Percentiles rank a stretch among this genome's conserved stretches.
Conservation (phyloP, 2,329 filamentous ascomycete genomes). For the Claviceps maximensis region DNA sequence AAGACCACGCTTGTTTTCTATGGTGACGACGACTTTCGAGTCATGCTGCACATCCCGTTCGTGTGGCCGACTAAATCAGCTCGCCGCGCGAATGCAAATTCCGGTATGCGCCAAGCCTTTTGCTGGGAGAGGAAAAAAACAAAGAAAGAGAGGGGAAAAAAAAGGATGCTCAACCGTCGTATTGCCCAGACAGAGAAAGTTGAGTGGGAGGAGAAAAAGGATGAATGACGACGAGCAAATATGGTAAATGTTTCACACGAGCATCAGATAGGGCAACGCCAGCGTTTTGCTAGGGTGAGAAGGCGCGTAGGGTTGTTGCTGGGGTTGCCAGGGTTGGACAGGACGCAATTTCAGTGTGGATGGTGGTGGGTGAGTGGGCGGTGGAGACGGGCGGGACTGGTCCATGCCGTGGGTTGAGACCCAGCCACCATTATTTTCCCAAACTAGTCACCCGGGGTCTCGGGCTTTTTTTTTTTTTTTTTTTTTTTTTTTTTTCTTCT, state of each 20-base stretch:
- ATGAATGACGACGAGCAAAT: not conserved
- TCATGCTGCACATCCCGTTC: not conserved
- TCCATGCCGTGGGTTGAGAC: conserved; percentile 5
- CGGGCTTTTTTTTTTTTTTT: no score
- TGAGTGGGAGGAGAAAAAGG: not conserved
- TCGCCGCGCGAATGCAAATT: not conserved
- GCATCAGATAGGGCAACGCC: not conserved
- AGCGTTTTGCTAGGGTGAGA: conserved; percentile 10
- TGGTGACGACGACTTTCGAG: not conserved
- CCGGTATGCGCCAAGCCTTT: no score
- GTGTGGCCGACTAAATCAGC: not conserved
- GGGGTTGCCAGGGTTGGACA: conserved; percentile 11
- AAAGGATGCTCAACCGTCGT: not conserved
- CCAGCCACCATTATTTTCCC: conserved; percentile 8
- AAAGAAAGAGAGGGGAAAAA: not conserved
- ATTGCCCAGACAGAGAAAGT: not conserved
- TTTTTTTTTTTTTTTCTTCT: no score
- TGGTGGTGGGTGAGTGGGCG: no score
- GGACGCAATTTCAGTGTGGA: conserved; percentile 13
- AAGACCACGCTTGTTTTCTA: not conserved
- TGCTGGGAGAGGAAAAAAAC: no score
- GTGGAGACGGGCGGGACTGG: conserved; percentile 7
- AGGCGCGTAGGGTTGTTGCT: conserved; percentile 9
- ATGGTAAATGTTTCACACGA: conserved; percentile 10
- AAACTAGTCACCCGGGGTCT: not conserved